Base-by-base conservation (phyloP, 1,284 basidiomycete species). In the Volvariella volvacea region DNA sequence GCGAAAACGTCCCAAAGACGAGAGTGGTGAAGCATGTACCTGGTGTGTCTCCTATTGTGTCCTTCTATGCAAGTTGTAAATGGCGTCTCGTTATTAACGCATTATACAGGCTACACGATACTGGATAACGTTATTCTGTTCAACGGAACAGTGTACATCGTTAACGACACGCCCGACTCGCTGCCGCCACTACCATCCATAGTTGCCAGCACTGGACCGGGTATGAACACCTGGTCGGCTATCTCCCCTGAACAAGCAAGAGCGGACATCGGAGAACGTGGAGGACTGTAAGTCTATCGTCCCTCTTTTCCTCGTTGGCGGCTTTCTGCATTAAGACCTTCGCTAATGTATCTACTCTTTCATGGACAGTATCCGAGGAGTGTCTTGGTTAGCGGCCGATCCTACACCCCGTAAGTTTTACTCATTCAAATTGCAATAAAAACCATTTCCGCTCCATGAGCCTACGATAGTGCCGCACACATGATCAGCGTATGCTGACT, bases 111-210 rank as follows among this genome's bases (percentile, higher is more conserved):
- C 1, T 89, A 83, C 66, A 90, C 86, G 1, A 76, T 91, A 34
- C 67, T 92, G 44, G 87, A 92, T 52, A 83, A 87, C 48, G 70
- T 90, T 19, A 77, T 85, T 50, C 60, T 87, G 20, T 72, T 71
- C 51, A 80, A 84, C 52, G 81, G 83, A 9, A 76, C 74, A 4
- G 67, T 90, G 44, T 88, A 80, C 59, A 61, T 92, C 47, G 78
- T 88, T 19, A 71, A 76, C 3, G 76, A 86, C 52, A 64, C 76
- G 43, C 66, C 66, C 6, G 55, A 66, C 4, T 61, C 62, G 19
- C 70, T 83, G 41, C 84, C 81, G 1, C 50, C 68, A 2, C 59
- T 78, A 20, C 60, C 58, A 6, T 61, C 67, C 1, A 80, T 85
- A 19, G 69, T 75, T 0, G 69, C 74, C 7, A 73, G 74, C 3